Base-by-base conservation (phyloP, 108 stramenopile genomes). In the Cyclotella baltica region DNA sequence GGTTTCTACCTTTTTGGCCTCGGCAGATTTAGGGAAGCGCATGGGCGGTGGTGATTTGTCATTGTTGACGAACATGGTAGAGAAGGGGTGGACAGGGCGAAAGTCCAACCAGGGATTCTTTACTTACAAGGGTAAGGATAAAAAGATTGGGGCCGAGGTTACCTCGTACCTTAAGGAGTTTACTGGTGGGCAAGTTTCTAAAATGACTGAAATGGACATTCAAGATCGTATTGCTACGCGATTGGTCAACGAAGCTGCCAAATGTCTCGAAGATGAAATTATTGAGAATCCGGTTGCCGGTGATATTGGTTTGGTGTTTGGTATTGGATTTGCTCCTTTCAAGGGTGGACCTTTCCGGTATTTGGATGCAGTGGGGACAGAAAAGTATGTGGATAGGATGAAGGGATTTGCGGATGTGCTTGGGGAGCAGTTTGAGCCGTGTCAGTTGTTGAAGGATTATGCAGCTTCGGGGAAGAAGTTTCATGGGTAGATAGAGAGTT, bases 311-410 rank as follows among this genome's bases (percentile, higher is more conserved):
- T 84, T 99, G 13, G 96, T 99, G 30, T 99, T 99, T 86, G 99
- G 99, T 56, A 98, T 97, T 64, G 99, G 99, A 59, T 99, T 99
- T 85, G 96, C 97, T 13, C 98, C 98, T n/a, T 99, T 98, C 93
- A 88, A 92, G n/a, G 99, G 99, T 19, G 99, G 99, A 13, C 98
- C 98, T 29, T 99, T 99, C 97, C 88, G 97, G 35, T 91, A 97
- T 63, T 67, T 99, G 46, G 99, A 99, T 83, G 82, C 88, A 56
- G 66, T 94, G n/a, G 99, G 98, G 9, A 93, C 89, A 38, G 78
- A 87, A 23, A 85, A 87, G 20, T 98, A 93, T 72, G 94, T 96
- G 11, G 96, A 93, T 63, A 90, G 85, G 85, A 97, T 99, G 98
- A 92, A 97, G 62, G 81, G 90, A 23, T 95, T 97, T 73, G 97